Conservation (phyloP, 495 filamentous ascomycete genomes). For the Penicillium verhagenii region DNA sequence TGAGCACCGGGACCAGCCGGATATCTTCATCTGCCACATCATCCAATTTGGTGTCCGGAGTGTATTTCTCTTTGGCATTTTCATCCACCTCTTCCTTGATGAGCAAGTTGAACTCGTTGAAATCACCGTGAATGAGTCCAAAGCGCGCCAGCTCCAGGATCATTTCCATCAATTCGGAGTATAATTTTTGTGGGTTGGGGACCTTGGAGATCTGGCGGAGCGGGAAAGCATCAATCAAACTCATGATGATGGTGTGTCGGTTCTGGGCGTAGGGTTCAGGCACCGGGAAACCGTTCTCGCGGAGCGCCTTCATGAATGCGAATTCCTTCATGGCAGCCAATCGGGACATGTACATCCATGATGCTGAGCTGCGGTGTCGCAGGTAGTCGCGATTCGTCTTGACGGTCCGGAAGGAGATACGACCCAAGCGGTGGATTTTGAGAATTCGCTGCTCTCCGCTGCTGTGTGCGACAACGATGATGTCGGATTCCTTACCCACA, state of each 20-base stretch:
- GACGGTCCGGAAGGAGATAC: slow-evolving; percentile 95
- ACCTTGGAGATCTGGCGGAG: slow-evolving; percentile 80
- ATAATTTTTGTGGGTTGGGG: slow-evolving; percentile 74
- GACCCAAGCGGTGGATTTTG: slow-evolving; percentile 92
- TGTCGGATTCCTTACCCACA: slow-evolving; percentile 96
- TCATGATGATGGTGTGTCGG: slow-evolving; percentile 95
- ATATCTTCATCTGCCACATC: slow-evolving; percentile 32
- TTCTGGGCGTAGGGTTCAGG: slow-evolving; percentile 83
- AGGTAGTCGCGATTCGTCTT: slow-evolving; percentile 96
- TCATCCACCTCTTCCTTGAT: slow-evolving; percentile 67
- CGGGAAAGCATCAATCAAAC: slow-evolving; percentile 82
- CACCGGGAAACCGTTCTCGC: slow-evolving; percentile 80
- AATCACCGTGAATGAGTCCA: slow-evolving; percentile 96
- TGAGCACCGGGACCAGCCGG: slow-evolving; percentile 65
- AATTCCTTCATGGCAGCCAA: slow-evolving; percentile 90
- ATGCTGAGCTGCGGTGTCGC: slow-evolving; percentile 69
- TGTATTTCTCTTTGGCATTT: slow-evolving; percentile 33
- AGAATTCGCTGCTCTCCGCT: slow-evolving; percentile 65
- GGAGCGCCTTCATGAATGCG: slow-evolving; percentile 85
- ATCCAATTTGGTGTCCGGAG: slow-evolving; percentile 31
- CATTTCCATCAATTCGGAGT: slow-evolving; percentile 84
- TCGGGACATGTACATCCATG: slow-evolving; percentile 97
- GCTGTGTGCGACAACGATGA: slow-evolving; percentile 81
- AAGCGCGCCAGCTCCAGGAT: slow-evolving; percentile 80
- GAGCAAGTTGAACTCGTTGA: slow-evolving; percentile 99